Conservation (phyloP, 495 filamentous ascomycete species). For the Hypoxylon intermedium region DNA sequence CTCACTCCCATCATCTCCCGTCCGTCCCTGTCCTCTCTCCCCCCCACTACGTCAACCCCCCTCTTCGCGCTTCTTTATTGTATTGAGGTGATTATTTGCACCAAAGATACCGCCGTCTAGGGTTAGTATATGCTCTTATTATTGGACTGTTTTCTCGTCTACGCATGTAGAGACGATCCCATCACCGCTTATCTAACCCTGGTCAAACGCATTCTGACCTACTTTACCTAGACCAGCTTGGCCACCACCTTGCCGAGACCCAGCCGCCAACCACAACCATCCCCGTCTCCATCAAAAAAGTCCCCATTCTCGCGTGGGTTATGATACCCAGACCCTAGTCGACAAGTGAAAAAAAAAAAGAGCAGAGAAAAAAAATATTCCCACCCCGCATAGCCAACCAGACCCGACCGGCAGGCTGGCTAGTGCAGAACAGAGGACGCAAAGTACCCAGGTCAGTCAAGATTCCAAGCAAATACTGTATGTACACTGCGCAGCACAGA, state of each 20-base stretch:
- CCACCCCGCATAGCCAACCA: constrained; percentile 30
- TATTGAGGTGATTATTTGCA: constrained; percentile 12
- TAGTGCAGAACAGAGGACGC: constrained; percentile 8
- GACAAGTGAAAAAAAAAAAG: constrained; percentile 13
- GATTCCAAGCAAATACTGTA: constrained; percentile 6
- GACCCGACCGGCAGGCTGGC: neutral
- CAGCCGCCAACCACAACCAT: constrained; percentile 27
- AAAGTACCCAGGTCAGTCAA: neutral
- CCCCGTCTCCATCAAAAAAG: constrained; percentile 34
- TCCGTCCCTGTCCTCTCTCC: constrained; percentile 27
- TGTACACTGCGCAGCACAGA: constrained; percentile 25
- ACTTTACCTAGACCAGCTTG: constrained; percentile 24
- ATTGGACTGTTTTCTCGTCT: constrained; percentile 30
- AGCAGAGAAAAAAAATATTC: constrained; percentile 19
- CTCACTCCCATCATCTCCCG: constrained; percentile 38
- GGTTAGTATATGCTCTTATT: constrained; percentile 7
- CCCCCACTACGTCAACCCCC: constrained; percentile 37
- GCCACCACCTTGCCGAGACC: constrained; percentile 27
- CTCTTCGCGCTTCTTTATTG: constrained; percentile 19
- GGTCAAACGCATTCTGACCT: constrained; percentile 38
- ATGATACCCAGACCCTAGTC: constrained; percentile 31
- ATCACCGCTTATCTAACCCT: constrained; percentile 39
- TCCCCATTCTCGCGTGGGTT: constrained; percentile 35
- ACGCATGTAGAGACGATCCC: constrained; percentile 20
- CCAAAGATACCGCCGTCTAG: constrained; percentile 18